Evolutionary conservation across 805 yeast species (phyloP), one percentile per base, ranked within the genome.

Genomic region (Vanderwaltozyma polyspora): DNA sequence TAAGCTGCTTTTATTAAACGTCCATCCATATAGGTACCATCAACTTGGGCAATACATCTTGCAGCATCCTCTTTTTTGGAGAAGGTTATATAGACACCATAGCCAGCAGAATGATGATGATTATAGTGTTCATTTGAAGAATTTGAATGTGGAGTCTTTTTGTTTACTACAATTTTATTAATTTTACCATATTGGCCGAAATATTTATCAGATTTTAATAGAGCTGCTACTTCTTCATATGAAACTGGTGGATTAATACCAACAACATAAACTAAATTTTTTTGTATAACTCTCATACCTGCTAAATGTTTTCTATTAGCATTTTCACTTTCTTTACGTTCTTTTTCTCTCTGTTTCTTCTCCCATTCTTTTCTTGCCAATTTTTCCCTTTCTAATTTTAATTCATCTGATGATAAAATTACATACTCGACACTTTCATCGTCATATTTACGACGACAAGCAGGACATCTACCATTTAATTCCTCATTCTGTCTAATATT

Each of bases 151-250:
- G 46, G 81, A 54, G 69, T 72, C 48, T 83, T 77, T 49, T 80
- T 79, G 59, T 91, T 91, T 44, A 91, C 83, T 30, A 91, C 98
- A 41, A 91, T 81, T 57, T 91, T 91, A 60, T 79, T 76, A 40
- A 91, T 91, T 58, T 83, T 85, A 40, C 98, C 98, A 57, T 89
- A 91, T 63, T 91, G 96, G n/a, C 98, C 98, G 62, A 91, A 91
- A 60, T 86, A 91, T 55, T 80, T 82, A 42, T 91, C 97, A 3
- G 94, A 78, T 44, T 89, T 76, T 41, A 91, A 66, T 4, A 85
- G 74, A 3, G 80, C 60, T 40, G 86, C 91, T 36, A 91, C 72
- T 35, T 81, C 93, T 38, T 91, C 97, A 35, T 84, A 79, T 7
- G 87, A 77, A 18, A 76, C 74, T 3, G 62, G 63, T 40, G 81